phyloP scores from a whole-genome alignment of 1,284 basidiomycete genomes.

The Leccinum fuscescens region DNA sequence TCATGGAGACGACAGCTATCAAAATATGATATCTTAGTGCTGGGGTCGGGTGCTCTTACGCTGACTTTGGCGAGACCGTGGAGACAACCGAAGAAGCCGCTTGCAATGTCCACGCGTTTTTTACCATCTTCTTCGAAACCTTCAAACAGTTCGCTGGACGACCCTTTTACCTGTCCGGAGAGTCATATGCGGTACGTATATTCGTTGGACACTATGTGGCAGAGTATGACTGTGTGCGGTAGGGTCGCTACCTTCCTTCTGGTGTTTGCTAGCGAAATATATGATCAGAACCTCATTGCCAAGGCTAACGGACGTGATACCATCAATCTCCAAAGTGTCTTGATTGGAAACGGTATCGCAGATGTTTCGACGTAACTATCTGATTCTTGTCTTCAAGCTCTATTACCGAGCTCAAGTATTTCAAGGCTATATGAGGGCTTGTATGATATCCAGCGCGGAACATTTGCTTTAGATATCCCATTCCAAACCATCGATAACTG shows the following conservation, averaged over 20 bases:
- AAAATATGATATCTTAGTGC: conserved; percentile 30
- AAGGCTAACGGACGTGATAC: conserved; percentile 52
- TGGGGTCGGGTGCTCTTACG: conserved; percentile 49
- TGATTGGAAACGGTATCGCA: conserved; percentile 65
- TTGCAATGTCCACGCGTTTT: conserved; percentile 67
- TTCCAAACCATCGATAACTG: too few species aligned
- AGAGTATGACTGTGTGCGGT: not conserved
- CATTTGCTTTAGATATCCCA: too few species aligned
- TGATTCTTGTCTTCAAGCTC: not conserved
- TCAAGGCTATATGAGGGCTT: too few species aligned
- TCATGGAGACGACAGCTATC: conserved; percentile 3
- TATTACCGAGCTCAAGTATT: conserved; percentile 19
- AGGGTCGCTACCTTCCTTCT: conserved; percentile 74
- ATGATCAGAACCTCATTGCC: conserved; percentile 67
- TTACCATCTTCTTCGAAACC: conserved; percentile 73
- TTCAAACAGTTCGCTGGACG: conserved; percentile 68
- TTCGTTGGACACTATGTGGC: not conserved
- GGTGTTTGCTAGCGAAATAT: conserved; percentile 76
- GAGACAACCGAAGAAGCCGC: conserved; percentile 72
- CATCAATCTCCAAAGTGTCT: conserved; percentile 66
- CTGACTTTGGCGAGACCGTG: conserved; percentile 51
- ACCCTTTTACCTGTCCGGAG: conserved; percentile 66
- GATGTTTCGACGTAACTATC: conserved; percentile 54
- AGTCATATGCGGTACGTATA: conserved; percentile 58
- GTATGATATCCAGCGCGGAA: too few species aligned